Conservation (phyloP, 495 filamentous ascomycete species). For the Aspergillus indologenus region DNA sequence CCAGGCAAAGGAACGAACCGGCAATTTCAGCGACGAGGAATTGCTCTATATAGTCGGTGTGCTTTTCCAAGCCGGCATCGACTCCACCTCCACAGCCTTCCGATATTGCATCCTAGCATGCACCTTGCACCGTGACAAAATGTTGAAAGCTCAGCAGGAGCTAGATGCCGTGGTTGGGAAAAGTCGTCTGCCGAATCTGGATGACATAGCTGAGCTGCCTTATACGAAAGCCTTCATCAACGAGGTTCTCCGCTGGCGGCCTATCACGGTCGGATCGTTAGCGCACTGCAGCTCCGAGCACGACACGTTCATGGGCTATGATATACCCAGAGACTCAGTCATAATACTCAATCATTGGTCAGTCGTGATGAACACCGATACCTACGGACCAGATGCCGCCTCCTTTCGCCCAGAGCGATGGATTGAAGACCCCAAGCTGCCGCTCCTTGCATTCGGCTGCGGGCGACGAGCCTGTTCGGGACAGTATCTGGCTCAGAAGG, state of each 20-base stretch:
- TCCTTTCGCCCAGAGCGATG: background rate
- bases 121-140: background rate
- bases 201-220: slow-evolving; percentile 30
- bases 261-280: slow-evolving; percentile 40
- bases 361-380: background rate
- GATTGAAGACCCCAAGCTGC: background rate
- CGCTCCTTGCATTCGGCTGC: background rate
- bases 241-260: slow-evolving; percentile 44
- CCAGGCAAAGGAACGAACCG: background rate
- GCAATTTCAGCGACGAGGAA: background rate
- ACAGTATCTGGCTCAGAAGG: background rate
- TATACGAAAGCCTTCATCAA: slow-evolving; percentile 43
- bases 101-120: background rate
- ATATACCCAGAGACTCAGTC: slow-evolving; percentile 42
- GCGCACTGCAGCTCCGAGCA: slow-evolving; percentile 54
- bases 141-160: slow-evolving; percentile 42
- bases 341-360: slow-evolving; percentile 40
- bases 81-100: background rate
- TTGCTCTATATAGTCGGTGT: background rate
- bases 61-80: background rate
- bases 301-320: slow-evolving; percentile 37
- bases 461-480: background rate
- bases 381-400: background rate
- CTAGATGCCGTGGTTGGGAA: slow-evolving; percentile 48
- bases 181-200: slow-evolving; percentile 25